A percentile compares a stretch with the other conserved stretches of the same genome.
Evolutionary conservation across 768 basidiomycete species (phyloP).

Genomic region (Termitomyces sp.): DNA sequence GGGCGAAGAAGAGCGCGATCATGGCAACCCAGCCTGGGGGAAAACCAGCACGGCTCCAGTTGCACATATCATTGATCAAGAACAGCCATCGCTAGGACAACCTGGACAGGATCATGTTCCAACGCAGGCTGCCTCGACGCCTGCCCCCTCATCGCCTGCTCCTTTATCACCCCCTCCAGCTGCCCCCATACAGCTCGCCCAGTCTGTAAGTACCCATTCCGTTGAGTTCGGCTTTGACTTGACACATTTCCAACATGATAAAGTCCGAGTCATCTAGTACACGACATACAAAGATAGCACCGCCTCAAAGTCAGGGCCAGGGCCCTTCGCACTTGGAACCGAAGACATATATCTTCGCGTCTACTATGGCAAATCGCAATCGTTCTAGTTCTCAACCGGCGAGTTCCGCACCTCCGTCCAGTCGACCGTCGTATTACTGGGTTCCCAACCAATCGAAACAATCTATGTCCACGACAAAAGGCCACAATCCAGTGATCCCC

Average conservation of each 20-base stretch:
- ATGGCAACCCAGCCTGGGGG: constrained; percentile 9
- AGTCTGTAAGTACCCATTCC: constrained; percentile 6
- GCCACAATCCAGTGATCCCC: constrained; percentile 3
- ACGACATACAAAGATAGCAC: constrained; percentile 11
- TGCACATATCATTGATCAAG: constrained; percentile 6
- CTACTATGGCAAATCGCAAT: constrained; percentile 15
- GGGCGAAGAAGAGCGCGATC: constrained; percentile 5
- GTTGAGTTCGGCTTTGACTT: constrained; percentile 3
- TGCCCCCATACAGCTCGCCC: constrained; percentile 1
- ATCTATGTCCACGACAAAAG: constrained; percentile 5
- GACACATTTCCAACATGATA: constrained; percentile 12
- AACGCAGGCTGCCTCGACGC: not conserved
- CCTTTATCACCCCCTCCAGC: constrained; percentile 7
- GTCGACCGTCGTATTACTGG: constrained; percentile 12
- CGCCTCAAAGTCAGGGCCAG: constrained; percentile 9
- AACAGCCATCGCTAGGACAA: constrained; percentile 17
- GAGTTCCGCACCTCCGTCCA: constrained; percentile 1
- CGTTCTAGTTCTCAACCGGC: constrained; percentile 5
- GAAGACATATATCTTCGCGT: constrained; percentile 9
- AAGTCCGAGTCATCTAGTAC: constrained; percentile 11
- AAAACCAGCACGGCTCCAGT: constrained; percentile 1
- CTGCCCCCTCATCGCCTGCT: not conserved
- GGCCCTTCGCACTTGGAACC: constrained; percentile 6
- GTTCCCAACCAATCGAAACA: constrained; percentile 12
- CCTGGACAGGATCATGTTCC: not conserved